Percentiles rank a stretch among this genome's conserved stretches.
Conservation (phyloP, 192 early-diverging fungal genomes). For the Coemansia sp. region DNA sequence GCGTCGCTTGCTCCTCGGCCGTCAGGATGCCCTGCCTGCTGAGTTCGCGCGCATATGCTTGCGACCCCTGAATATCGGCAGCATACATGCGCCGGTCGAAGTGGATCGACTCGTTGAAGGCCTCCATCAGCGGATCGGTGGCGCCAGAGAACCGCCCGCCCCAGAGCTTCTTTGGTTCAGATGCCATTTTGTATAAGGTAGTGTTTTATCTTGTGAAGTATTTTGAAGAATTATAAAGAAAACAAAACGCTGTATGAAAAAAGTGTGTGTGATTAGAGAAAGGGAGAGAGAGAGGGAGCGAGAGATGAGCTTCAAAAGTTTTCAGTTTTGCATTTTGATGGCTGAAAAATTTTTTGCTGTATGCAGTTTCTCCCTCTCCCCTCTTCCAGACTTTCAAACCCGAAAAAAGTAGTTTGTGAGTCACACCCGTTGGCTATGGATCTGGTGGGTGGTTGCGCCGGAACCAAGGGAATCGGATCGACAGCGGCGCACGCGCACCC, state of each 20-base stretch:
- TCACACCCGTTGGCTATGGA: neutral
- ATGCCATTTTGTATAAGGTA: neutral
- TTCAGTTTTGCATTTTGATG: too few relatives aligned
- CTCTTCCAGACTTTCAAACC: neutral
- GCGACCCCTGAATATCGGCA: constrained; percentile 85
- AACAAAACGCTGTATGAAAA: too few relatives aligned
- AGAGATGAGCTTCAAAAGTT: too few relatives aligned
- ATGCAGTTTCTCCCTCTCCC: neutral
- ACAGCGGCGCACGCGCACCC: constrained; percentile 1
- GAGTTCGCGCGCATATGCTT: constrained; percentile 87
- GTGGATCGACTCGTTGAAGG: constrained; percentile 92
- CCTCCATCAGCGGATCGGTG: constrained; percentile 94
- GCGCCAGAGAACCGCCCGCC: constrained; percentile 87
- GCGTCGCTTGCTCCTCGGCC: constrained; percentile 64
- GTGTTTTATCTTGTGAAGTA: neutral
- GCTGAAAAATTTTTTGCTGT: neutral
- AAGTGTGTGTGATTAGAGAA: too few relatives aligned
- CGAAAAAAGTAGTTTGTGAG: neutral
- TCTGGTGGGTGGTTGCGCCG: constrained; percentile 10
- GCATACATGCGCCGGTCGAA: constrained; percentile 93
- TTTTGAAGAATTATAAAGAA: too few relatives aligned
- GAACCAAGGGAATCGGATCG: constrained; percentile 36
- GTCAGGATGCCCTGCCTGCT: constrained; percentile 73
- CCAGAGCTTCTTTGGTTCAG: constrained; percentile 64
- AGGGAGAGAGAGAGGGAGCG: too few relatives aligned